Percentiles rank a stretch among this genome's conserved stretches.
These are phyloP conservation scores for Globisporangium ultimum DNA, from an alignment of 352 stramenopile species.

Conservation along the genomic window DNA sequence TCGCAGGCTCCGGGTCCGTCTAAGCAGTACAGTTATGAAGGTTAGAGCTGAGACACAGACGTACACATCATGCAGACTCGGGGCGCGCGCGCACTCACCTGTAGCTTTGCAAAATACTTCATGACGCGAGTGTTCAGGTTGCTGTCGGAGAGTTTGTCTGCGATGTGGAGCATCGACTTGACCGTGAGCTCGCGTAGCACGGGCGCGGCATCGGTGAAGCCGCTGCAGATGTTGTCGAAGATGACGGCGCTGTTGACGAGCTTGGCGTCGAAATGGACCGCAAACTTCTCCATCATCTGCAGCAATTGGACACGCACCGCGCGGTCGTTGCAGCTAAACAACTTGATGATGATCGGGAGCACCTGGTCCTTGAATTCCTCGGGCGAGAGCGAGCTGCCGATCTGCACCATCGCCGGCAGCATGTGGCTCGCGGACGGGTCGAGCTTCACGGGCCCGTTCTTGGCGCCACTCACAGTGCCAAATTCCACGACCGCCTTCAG, in stretches of 20 bases:
- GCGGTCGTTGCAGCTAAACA: constrained; percentile 91
- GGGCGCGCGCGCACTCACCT: constrained; percentile 38
- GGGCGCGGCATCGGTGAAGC: constrained; percentile 87
- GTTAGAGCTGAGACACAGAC: not conserved
- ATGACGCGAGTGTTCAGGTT: constrained; percentile 92
- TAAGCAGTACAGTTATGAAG: constrained; percentile 16
- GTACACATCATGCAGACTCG: not conserved
- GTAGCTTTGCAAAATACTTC: constrained; percentile 90
- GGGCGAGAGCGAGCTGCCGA: constrained; percentile 63
- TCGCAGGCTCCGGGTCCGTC: constrained; percentile 87
- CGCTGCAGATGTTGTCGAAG: constrained; percentile 90
- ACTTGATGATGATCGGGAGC: constrained; percentile 84
- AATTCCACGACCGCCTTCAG: constrained; percentile 85
- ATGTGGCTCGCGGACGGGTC: constrained; percentile 86
- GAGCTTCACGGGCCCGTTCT: constrained; percentile 67
- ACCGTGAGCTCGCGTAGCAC: constrained; percentile 90
- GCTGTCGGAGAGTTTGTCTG: constrained; percentile 85
- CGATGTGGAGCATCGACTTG: constrained; percentile 91
- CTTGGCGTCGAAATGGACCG: constrained; percentile 87
- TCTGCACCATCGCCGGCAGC: constrained; percentile 86
- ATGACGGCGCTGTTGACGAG: constrained; percentile 88
- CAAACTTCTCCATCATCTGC: constrained; percentile 90
- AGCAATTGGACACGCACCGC: constrained; percentile 87
- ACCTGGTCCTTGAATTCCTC: constrained; percentile 88
- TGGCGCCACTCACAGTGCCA: constrained; percentile 41